Conservation (phyloP, 768 basidiomycete species). For the Boletus rufocinnamomeus region DNA sequence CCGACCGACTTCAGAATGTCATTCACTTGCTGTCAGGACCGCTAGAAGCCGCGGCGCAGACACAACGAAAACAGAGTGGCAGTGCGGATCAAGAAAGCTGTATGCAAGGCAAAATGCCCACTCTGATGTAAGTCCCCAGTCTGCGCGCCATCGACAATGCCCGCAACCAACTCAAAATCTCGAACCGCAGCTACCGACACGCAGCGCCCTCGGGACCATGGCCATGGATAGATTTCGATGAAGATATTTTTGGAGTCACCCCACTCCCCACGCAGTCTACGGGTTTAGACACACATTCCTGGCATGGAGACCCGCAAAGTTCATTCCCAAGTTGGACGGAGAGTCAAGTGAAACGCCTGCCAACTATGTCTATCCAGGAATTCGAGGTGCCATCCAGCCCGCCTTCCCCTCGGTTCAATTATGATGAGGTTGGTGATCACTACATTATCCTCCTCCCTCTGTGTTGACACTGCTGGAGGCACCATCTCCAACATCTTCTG, state of each 20-base stretch:
- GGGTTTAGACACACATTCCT: slow-evolving; percentile 1
- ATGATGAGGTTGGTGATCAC: too few relatives aligned
- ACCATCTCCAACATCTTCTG: too few relatives aligned
- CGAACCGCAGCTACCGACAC: slow-evolving; percentile 34
- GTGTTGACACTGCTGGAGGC: too few relatives aligned
- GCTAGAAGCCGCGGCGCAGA: too few relatives aligned
- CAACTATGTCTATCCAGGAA: too few relatives aligned
- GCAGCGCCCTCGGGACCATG: slow-evolving; percentile 44
- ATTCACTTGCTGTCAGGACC: too few relatives aligned
- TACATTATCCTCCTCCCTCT: too few relatives aligned
- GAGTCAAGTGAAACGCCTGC: slow-evolving; percentile 30
- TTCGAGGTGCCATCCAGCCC: too few relatives aligned
- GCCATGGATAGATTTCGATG: slow-evolving; percentile 45
- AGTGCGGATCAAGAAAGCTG: not conserved
- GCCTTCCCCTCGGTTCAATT: too few relatives aligned
- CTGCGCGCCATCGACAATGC: not conserved
- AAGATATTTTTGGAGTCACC: slow-evolving; percentile 16
- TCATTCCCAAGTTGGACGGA: slow-evolving; percentile 37
- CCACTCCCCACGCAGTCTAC: not conserved
- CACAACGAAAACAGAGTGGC: not conserved
- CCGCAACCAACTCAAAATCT: not conserved
- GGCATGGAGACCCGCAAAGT: slow-evolving; percentile 35
- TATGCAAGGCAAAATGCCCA: slow-evolving; percentile 18
- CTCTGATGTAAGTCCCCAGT: slow-evolving; percentile 24
- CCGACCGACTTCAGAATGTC: too few relatives aligned